Base-by-base conservation (phyloP, 768 basidiomycete genomes). In the Tricholoma sp. region DNA sequence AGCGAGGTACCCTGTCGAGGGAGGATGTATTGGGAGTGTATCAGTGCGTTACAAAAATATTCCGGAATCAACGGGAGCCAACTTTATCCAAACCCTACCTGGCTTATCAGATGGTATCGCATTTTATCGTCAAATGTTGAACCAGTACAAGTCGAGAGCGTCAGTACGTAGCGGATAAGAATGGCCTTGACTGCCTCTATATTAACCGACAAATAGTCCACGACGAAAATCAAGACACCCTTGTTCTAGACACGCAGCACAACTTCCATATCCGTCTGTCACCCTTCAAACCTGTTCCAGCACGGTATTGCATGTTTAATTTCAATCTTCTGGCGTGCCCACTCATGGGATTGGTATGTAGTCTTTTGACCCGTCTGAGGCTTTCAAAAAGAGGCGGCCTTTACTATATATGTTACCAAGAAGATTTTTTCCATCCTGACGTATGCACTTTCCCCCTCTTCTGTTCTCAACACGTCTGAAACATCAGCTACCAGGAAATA, bases 11-110 rank as follows among this genome's bases (percentile, higher is more conserved):
- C n/a, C 74, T 75, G 53, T 85, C 85, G 13, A 75, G 85, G 52
- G 77, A 82, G 15, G 68, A 71, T 17, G 71, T 88, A 28, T 71
- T 86, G 3, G 82, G 74, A 9, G 74, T 87, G 31, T 85, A 81
- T 64, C 82, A 85, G 79, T 82, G 56, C 31, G 78, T 65, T 41
- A 31, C 2, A 20, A 33, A 33, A 34, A 6, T 20, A 11, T 11
- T 28, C 6, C 17, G 1, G 15, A 20, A 28, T n/a, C 28, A 11
- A n/a, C n/a, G 1, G 12, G 4, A 45, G 13, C 28, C 29, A 24
- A 24, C 24, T 24, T 24, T 4, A 24, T 24, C 24, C 24, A 24
- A 24, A 24, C 24, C 24, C 24, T 24, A 24, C 17, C 0, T 48
- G 29, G 15, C 39, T 12, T 53, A 24, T 24, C 24, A 83, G 82